Evolutionary conservation across 192 early-diverging fungal genomes (phyloP), one percentile per base, ranked within the genome.

Genomic region (Umbelopsis sp.): DNA sequence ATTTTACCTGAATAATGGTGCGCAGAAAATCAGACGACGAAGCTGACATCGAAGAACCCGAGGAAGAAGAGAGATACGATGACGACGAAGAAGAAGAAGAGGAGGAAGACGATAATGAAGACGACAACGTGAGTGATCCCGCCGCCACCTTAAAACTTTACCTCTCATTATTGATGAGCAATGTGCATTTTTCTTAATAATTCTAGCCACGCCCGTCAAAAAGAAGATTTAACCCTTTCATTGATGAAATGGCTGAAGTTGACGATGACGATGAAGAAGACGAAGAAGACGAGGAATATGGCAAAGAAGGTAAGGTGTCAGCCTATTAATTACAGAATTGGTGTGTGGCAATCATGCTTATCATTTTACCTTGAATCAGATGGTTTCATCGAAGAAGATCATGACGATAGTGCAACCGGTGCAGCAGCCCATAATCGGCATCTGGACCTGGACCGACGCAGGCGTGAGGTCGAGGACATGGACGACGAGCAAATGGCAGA

Each of bases 401-500:
- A 71, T n/a, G 91, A 93, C 70, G 86, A 88, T 41, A 84, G 84
- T 25, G 83, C 84, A 36, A 85, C 86, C 4, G 88, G 85, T 2
- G 83, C 85, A n/a, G 84, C 85, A n/a, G 83, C 81, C n/a, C 85
- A 84, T 24, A 82, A 81, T 26, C 86, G 86, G 11, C 91, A 93
- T 71, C 75, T 91, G 44, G 90, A 91, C 76, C 82, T 95, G 73
- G 90, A 95, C 75, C 69, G 81, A 36, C 75, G 86, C 68, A 74
- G 81, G 43, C 81, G 81, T 36, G 86, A 89, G 41, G 90, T 91
- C 53, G 91, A 95, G 34, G 90, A 91, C 24, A 81, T 91, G 78
- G 89, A 94, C 79, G 91, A 92, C 12, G 95, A 97, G 62, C 92
- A 88, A 51, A 83, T 95, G 7, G 97, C 95, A 43, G 89, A 86